These are phyloP conservation scores for Acidiella bohemica DNA, from an alignment of 495 filamentous ascomycete species.

Conservation along the genomic window DNA sequence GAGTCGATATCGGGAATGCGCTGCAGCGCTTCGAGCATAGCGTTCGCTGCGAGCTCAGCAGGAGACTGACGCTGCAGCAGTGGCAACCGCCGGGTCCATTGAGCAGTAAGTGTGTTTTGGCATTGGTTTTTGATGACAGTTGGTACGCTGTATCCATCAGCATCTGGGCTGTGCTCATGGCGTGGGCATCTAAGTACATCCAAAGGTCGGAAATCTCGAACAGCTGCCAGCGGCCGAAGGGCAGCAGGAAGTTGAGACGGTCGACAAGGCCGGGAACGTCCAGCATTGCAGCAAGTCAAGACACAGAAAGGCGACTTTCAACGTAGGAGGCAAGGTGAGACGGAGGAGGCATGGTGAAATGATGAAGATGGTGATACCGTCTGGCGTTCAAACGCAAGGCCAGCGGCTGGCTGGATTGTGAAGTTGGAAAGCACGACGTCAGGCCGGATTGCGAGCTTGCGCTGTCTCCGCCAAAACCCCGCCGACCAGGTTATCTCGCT, in stretches of 20 bases:
- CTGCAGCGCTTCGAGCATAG: conserved; percentile 16
- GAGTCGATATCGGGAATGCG: conserved; percentile 3
- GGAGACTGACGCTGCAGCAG: conserved; percentile 22
- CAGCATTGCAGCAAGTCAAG: too few species aligned
- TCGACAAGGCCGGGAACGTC: too few species aligned
- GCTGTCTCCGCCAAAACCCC: too few species aligned
- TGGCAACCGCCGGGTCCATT: conserved; percentile 26
- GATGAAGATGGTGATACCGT: background rate
- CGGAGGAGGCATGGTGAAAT: background rate
- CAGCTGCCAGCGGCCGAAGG: conserved; percentile 12
- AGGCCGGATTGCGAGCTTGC: too few species aligned
- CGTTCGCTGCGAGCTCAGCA: conserved; percentile 18
- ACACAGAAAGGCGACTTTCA: too few species aligned
- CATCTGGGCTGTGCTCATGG: background rate
- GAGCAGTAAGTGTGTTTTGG: conserved; percentile 23
- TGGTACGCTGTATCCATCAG: conserved; percentile 1
- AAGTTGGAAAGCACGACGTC: too few species aligned
- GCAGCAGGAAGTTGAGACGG: conserved; percentile 9
- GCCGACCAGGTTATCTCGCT: too few species aligned
- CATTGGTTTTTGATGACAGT: conserved; percentile 11
- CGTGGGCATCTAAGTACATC: background rate
- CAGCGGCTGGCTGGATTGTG: too few species aligned
- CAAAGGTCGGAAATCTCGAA: conserved; percentile 17
- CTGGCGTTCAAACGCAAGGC: too few species aligned
- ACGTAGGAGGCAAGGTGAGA: too few species aligned